Evolutionary conservation across 768 basidiomycete species (phyloP), one percentile per base, ranked within the genome.

Genomic region (Russula virescens): DNA sequence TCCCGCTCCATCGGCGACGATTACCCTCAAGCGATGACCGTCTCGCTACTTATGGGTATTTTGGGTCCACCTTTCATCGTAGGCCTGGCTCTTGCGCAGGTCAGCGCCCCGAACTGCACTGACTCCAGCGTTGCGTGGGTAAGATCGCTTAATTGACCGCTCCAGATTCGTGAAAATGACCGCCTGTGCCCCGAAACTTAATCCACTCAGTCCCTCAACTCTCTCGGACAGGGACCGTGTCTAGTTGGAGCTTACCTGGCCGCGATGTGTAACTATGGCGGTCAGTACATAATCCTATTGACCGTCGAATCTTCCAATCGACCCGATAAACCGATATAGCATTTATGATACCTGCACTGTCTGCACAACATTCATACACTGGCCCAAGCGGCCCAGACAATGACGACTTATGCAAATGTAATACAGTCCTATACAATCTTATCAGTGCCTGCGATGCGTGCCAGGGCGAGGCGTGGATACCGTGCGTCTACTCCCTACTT

Each of bases 391-490:
- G 42, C 11, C 0, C 21, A 9, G 47, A 64, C 5, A 18, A 54
- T 23, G 54, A 16, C 25, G 51, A 65, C n/a, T 0, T n/a, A 26
- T 72, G 72, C 61, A 54, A 46, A 35, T 72, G 72, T 65, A 71
- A 68, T 52, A 68, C 68, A 2, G 70, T 73, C n/a, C 31, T 59
- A 5, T 73, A 73, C 61, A 67, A 63, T 23, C 55, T 73, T 19
- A 63, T 71, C 34, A 66, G 64, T 31, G 72, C 70, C 6, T 73
- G 72, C 55, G 70, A 62, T 55, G 58, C 62, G 21, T 73, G 72
- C 42, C 72, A 73, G 48, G 55, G 58, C 9, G 23, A 40, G 10
- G 0, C 28, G 2, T 65, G 64, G 66, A 25, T 26, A 18, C 5
- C 50, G 66, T 68, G 54, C 52, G 66, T 65, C 10, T n/a, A 49